Base-by-base conservation (phyloP, 2,329 filamentous ascomycete species). In the Colletotrichum filicis region DNA sequence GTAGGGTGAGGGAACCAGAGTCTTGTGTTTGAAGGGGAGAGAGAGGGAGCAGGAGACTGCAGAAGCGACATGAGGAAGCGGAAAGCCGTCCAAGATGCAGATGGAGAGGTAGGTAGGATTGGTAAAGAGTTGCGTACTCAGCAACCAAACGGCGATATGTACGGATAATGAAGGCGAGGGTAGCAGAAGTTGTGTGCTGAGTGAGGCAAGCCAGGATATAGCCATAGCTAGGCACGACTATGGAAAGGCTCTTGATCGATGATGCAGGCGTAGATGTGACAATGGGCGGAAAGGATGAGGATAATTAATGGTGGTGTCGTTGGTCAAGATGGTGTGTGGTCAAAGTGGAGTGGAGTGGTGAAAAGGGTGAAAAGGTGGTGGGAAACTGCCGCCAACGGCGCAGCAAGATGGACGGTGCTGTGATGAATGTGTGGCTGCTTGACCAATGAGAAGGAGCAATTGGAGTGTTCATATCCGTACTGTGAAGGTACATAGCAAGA, bases 211-310 rank as follows among this genome's bases (percentile, higher is more conserved):
- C 30, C 32, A 52, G 28, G 12, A 46, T n/a, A 24, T 16, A 16
- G 56, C 56, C 59, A 28, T 14, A 65, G 35, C 35, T 22, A 37
- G 11, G 52, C 32, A 12, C 32, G 32, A 49, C 61, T 49, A n/a
- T 49, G 42, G 8, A 5, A 71, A 67, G 63, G 68, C 32, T 71
- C 32, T 56, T 67, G 62, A 61, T 66, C 35, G 46, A 35, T 19
- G 14, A 16, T 56, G n/a, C 63, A 66, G 60, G 32, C 11, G 46
- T 30, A 37, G 68, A n/a, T 35, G 66, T 32, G 37, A 19, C 49
- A 60, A 26, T 42, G 16, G 28, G 28, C 35, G 42, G n/a, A 19
- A 22, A 52, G n/a, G 61, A 14, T 16, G n/a, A n/a, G n/a, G n/a
- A n/a, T 22, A n/a, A 32, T 22, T n/a, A 28, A 42, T 28, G 14